phyloP scores from a whole-genome alignment of 2,329 filamentous ascomycete species.

The Aspergillus sp. region DNA sequence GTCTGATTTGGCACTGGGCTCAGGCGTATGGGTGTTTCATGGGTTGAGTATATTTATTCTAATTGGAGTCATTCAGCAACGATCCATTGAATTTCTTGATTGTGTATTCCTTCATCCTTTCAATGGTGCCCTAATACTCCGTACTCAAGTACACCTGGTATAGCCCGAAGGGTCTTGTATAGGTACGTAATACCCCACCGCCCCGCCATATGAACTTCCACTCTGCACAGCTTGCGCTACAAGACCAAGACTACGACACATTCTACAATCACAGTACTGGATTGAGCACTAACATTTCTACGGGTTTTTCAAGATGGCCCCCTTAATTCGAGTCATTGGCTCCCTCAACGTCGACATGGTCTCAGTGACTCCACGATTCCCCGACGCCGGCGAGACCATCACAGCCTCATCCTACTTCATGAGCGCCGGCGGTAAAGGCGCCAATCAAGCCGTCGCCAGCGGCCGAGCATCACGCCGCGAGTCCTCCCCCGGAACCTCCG shows the following conservation, averaged over 20 bases:
- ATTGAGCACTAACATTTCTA: too few relatives aligned
- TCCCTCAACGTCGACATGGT: slow-evolving; percentile 94
- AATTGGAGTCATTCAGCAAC: not conserved
- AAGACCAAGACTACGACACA: too few relatives aligned
- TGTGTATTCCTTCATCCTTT: too few relatives aligned
- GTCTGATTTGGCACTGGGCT: slow-evolving; percentile 7
- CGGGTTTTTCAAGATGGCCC: slow-evolving; percentile 23
- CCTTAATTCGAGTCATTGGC: slow-evolving; percentile 71
- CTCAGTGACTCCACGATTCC: slow-evolving; percentile 75
- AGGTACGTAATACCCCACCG: too few relatives aligned
- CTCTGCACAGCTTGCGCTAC: too few relatives aligned
- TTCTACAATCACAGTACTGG: too few relatives aligned
- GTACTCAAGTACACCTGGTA: too few relatives aligned
- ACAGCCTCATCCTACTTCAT: slow-evolving; percentile 69
- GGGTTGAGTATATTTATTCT: not conserved
- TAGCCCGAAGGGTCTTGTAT: too few relatives aligned
- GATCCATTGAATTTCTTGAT: too few relatives aligned
- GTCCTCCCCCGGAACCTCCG: slow-evolving; percentile 9
- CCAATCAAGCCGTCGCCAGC: slow-evolving; percentile 88
- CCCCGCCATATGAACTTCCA: too few relatives aligned
- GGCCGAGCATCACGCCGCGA: slow-evolving; percentile 64
- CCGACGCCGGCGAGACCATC: slow-evolving; percentile 77
- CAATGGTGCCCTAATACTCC: too few relatives aligned
- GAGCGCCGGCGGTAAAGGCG: slow-evolving; percentile 85
- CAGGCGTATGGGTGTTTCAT: slow-evolving; percentile 8